Conservation (phyloP, 257 asterid genomes). For the Apocynum venetum region DNA sequence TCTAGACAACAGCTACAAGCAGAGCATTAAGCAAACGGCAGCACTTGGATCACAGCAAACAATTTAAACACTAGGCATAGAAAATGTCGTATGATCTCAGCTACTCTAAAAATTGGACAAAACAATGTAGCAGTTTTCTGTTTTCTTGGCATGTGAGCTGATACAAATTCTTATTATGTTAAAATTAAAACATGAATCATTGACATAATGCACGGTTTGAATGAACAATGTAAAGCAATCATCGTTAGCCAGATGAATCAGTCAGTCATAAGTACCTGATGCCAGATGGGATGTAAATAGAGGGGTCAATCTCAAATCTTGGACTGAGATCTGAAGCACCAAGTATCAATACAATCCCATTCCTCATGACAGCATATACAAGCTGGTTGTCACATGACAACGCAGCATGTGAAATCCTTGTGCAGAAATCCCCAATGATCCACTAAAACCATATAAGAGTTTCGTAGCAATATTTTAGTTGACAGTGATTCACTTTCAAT, state of each 20-base stretch:
- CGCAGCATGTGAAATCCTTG: constrained; percentile 56
- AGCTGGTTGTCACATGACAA: constrained; percentile 51
- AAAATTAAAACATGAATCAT: no score
- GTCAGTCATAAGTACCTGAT: constrained; percentile 27
- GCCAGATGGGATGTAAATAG: constrained; percentile 48
- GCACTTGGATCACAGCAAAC: no score
- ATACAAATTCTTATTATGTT: no score
- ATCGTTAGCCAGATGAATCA: not conserved
- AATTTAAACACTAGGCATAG: no score
- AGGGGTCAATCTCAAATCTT: constrained; percentile 61
- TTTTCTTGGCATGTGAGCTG: no score
- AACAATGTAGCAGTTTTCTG: no score
- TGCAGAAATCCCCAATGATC: constrained; percentile 59
- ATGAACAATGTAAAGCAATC: no score
- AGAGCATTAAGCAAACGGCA: no score
- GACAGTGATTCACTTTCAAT: not conserved
- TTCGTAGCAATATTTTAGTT: not conserved
- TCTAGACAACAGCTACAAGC: not conserved
- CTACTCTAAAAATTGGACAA: no score
- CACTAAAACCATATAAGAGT: constrained; percentile 34
- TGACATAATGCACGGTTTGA: no score
- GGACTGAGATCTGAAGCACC: constrained; percentile 51
- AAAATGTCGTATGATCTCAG: no score
- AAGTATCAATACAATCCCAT: constrained; percentile 58
- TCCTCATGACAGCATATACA: constrained; percentile 57